phyloP scores from a whole-genome alignment of 768 basidiomycete genomes.

The Cystofilobasidium macerans region DNA sequence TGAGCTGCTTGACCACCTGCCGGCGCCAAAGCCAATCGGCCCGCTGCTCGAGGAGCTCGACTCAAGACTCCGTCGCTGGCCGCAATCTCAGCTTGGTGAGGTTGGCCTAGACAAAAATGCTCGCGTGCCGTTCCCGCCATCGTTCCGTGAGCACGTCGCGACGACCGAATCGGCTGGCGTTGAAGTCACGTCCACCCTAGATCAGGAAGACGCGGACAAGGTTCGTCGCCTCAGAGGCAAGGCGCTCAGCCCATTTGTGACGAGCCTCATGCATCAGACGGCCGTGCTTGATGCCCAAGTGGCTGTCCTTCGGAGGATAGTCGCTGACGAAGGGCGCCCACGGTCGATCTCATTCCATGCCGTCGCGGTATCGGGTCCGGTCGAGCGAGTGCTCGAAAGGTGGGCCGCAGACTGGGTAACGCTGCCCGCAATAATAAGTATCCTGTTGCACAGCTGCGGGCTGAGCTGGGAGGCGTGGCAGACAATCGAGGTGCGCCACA shows the following conservation, averaged over 20 bases:
- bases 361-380: slow-evolving; percentile 52
- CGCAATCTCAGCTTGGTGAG: slow-evolving; percentile 77
- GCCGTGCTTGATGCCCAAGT: slow-evolving; percentile 71
- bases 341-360: slow-evolving; percentile 78
- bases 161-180: too few species aligned
- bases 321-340: slow-evolving; percentile 52
- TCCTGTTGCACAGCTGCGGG: slow-evolving; percentile 86
- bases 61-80: slow-evolving; percentile 50
- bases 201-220: not conserved
- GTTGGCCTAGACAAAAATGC: slow-evolving; percentile 61
- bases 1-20: slow-evolving; percentile 53
- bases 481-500: slow-evolving; percentile 54
- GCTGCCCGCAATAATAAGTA: slow-evolving; percentile 55
- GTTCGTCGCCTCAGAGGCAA: not conserved
- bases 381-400: slow-evolving; percentile 52
- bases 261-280: slow-evolving; percentile 70
- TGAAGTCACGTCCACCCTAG: not conserved
- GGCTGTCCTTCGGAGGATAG: slow-evolving; percentile 45
- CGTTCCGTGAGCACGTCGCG: not conserved
- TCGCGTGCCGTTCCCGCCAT: slow-evolving; percentile 8
- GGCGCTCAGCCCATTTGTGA: slow-evolving; percentile 59
- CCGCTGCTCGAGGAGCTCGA: slow-evolving; percentile 55
- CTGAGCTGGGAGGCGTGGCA: slow-evolving; percentile 65
- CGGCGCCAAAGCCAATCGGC: slow-evolving; percentile 56
- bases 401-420: slow-evolving; percentile 45